Base-by-base conservation (phyloP, 352 stramenopile species). In the Proteromonas lacertae region DNA sequence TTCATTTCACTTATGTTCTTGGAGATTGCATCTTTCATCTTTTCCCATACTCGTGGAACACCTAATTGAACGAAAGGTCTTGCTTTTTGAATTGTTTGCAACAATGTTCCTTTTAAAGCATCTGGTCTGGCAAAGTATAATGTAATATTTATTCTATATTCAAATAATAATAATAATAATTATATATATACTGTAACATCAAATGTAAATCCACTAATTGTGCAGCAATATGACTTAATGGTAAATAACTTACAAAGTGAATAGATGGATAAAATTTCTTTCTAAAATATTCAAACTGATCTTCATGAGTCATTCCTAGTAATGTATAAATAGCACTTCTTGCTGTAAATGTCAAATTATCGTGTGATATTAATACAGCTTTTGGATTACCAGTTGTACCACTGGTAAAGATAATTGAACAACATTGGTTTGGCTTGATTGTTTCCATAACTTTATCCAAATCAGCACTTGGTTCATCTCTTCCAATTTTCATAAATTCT, bases 291-390 rank as follows among this genome's bases (percentile, higher is more conserved):
- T 12, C 13, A 12, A 22, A 31, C 32, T 20, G 40, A 41, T 36
- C 34, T 35, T 38, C 1, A 38, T 41, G 25, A 47, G 54, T 53
- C 41, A 57, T 12, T 40, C 57, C 28, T 36, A 35, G 9, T n/a
- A 28, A 26, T 33, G 12, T 14, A 47, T 24, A 10, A 42, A 29
- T n/a, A 37, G 14, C 33, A 39, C 34, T 16, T 21, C 8, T 14
- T 18, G 18, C 6, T 19, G 21, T 10, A 29, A 10, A 18, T n/a
- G 28, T 7, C 23, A 89, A 53, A 48, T 88, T 90, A 53, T 88
- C 73, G 55, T 91, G 67, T 32, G 66, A 82, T 41, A 91, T 74
- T 72, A 90, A 88, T 22, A 91, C 76, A n/a, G 71, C 75, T 57
- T 91, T 91, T 13, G 76, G 76, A 41, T 69, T 50, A 20, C 76